Percentiles rank a stretch among this genome's conserved stretches.
phyloP scores from a whole-genome alignment of 2,329 filamentous ascomycete species.

The Aspergillus pseudonomiae region DNA sequence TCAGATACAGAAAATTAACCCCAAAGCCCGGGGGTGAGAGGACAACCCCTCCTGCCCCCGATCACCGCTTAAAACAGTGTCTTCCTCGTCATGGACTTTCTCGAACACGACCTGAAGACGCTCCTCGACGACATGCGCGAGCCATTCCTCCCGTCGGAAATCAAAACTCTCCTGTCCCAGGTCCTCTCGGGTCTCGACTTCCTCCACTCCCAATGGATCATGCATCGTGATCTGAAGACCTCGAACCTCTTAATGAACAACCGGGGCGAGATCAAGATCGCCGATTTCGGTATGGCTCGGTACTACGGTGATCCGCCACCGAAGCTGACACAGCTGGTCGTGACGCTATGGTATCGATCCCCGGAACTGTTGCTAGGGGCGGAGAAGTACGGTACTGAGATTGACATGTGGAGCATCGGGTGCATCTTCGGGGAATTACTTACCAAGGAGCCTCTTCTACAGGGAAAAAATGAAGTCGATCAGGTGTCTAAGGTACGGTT shows the following conservation, averaged over 20 bases:
- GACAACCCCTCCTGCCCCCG: constrained; percentile 14
- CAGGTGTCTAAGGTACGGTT: constrained; percentile 68
- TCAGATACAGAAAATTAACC: constrained; percentile 41
- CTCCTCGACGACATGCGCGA: constrained; percentile 93
- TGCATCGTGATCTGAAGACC: constrained; percentile 92
- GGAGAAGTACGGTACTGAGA: constrained; percentile 70
- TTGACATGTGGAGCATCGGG: constrained; percentile 96
- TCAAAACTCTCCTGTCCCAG: constrained; percentile 86
- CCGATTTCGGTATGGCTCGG: constrained; percentile 97
- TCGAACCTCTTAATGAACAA: constrained; percentile 95
- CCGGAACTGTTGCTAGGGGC: constrained; percentile 88
- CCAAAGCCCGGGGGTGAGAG: constrained; percentile 13
- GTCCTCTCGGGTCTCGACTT: constrained; percentile 79
- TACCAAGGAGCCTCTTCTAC: constrained; percentile 77
- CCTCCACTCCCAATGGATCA: constrained; percentile 86
- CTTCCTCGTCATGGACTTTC: constrained; percentile 93
- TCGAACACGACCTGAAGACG: constrained; percentile 94
- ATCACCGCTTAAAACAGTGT: constrained; percentile 58
- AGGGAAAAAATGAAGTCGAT: constrained; percentile 90
- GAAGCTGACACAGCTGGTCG: constrained; percentile 86
- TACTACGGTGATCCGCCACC: constrained; percentile 79
- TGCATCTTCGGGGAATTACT: constrained; percentile 95
- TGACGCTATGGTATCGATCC: constrained; percentile 94
- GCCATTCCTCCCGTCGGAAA: constrained; percentile 88
- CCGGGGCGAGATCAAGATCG: constrained; percentile 89